Conservation (phyloP, 805 yeast genomes). For the Candida succiphila region DNA sequence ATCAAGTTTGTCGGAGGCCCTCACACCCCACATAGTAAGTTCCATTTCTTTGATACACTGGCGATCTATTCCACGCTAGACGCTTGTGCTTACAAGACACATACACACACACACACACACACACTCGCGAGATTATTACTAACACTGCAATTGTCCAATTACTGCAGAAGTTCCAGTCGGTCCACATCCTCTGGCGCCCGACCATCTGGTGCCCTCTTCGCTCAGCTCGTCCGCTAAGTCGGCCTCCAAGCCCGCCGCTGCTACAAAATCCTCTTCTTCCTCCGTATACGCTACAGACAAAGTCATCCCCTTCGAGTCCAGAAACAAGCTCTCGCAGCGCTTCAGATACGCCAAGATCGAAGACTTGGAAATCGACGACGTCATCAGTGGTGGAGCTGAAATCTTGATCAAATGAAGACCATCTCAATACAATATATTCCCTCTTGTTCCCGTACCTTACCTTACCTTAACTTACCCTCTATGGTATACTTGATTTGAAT, state of each 20-base stretch:
- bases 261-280: neutral
- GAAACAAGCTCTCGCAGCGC: conserved; percentile 61
- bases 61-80: neutral
- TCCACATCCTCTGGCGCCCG: conserved; percentile 30
- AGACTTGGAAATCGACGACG: conserved; percentile 63
- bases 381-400: conserved; percentile 80
- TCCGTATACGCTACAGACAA: conserved; percentile 4
- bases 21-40: conserved; percentile 42
- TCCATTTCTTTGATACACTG: neutral
- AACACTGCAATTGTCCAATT: conserved; percentile 3
- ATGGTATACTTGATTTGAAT: no score
- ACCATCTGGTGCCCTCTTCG: conserved; percentile 17
- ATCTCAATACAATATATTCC: no score
- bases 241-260: conserved; percentile 1
- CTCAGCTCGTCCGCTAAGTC: conserved; percentile 1
- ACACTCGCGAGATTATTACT: neutral
- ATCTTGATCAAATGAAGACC: conserved; percentile 2
- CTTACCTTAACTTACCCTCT: no score
- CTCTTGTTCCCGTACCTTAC: no score
- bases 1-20: conserved; percentile 87
- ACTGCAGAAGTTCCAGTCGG: conserved; percentile 9
- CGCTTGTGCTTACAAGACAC: no score
- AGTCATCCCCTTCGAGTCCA: conserved; percentile 28
- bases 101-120: no score
- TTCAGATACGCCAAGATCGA: conserved; percentile 60